These are phyloP conservation scores for Akebia trifoliata DNA, from an alignment of 164 flowering plant genomes.

Conservation along the genomic window DNA sequence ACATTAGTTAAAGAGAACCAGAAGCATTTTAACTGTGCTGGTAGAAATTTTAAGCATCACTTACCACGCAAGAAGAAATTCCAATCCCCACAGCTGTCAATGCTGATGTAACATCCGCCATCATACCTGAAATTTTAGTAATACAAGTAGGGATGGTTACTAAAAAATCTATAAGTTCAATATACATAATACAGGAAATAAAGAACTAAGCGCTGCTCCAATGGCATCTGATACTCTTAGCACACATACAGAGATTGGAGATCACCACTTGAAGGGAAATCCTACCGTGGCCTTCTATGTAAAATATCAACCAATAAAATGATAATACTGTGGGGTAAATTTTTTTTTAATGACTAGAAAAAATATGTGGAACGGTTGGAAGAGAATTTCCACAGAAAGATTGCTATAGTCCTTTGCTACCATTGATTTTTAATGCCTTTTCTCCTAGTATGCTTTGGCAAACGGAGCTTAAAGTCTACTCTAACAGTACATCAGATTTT, in stretches of 20 bases:
- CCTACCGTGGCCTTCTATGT: too few species aligned
- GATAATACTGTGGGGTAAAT: too few species aligned
- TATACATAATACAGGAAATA: neutral
- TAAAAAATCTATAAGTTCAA: neutral
- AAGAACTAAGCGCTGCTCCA: neutral
- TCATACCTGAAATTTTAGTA: constrained; percentile 53
- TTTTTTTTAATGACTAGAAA: too few species aligned
- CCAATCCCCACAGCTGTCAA: constrained; percentile 59
- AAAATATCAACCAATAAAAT: too few species aligned
- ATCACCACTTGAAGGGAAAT: too few species aligned
- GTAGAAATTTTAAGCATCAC: constrained; percentile 19
- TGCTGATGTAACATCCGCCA: constrained; percentile 77
- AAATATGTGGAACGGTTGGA: too few species aligned
- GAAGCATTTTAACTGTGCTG: neutral
- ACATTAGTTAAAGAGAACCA: neutral
- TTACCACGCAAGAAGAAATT: constrained; percentile 88
- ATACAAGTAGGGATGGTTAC: neutral
- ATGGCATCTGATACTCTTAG: too few species aligned
- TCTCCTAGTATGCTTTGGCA: too few species aligned
- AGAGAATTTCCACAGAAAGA: too few species aligned
- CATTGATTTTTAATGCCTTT: too few species aligned
- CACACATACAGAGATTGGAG: too few species aligned
- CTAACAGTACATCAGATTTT: neutral
- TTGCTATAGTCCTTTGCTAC: neutral
- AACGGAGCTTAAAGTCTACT: neutral